Evolutionary conservation across 129 eudicot species (phyloP).

Genomic region (Tagetes patula): DNA sequence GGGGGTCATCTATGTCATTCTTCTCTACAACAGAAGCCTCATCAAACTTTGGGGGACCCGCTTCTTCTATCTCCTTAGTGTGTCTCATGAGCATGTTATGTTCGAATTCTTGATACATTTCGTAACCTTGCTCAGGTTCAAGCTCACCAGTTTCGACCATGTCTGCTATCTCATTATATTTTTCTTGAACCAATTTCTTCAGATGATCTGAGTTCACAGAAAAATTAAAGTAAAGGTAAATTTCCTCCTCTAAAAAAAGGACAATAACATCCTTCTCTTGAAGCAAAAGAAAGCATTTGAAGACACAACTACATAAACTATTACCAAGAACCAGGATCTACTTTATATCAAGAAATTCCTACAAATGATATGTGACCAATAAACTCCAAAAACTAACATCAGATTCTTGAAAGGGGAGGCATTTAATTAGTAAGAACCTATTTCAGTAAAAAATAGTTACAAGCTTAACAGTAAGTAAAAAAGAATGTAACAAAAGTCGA

Average conservation of each 20-base stretch:
- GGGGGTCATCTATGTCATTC: conserved; percentile 71
- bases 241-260: not conserved
- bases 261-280: not conserved
- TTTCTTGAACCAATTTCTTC: conserved; percentile 66
- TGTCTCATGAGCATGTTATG: conserved; percentile 67
- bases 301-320: not conserved
- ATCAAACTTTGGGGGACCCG: conserved; percentile 56
- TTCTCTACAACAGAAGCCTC: conserved; percentile 40
- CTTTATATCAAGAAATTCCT: not conserved
- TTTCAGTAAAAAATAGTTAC: not conserved
- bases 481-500: not conserved
- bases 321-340: not conserved
- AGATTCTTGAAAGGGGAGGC: not conserved
- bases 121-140: conserved; percentile 65
- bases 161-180: conserved; percentile 65
- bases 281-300: not conserved
- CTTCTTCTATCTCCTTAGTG: conserved; percentile 54
- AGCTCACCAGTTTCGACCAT: conserved; percentile 78
- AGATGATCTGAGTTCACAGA: conserved; percentile 52
- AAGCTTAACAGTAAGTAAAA: conserved; percentile 1
- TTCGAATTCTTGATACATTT: conserved; percentile 73
- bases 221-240: conserved; percentile 6
- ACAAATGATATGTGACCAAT: not conserved
- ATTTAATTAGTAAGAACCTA: not conserved
- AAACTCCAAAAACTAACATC: not conserved